A percentile compares a stretch with the other conserved stretches of the same genome.
These are phyloP conservation scores for Paxillus ammoniavirescens DNA, from an alignment of 768 basidiomycete species.

Conservation along the genomic window DNA sequence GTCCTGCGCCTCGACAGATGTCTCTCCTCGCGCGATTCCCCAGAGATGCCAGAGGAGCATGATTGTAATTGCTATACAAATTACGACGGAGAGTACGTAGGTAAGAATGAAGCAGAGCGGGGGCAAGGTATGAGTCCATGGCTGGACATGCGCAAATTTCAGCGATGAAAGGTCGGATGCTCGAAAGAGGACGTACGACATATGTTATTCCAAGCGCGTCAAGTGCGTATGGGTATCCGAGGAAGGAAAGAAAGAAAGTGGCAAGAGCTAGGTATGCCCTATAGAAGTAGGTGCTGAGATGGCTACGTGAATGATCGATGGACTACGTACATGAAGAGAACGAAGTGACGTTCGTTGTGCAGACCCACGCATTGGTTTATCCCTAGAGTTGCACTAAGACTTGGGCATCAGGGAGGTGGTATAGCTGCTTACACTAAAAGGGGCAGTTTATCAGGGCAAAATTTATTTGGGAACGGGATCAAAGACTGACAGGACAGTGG, in stretches of 20 bases:
- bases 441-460: neutral
- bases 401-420: neutral
- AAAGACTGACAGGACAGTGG: conserved; percentile 77
- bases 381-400: conserved; percentile 49
- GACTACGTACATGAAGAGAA: conserved; percentile 80
- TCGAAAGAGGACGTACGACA: conserved; percentile 33
- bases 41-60: conserved; percentile 77
- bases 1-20: conserved; percentile 88
- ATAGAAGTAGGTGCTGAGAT: neutral
- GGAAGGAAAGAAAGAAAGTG: conserved; percentile 54
- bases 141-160: conserved; percentile 14
- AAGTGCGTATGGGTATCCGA: conserved; percentile 65
- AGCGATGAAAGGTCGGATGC: neutral
- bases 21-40: conserved; percentile 73
- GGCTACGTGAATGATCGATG: neutral
- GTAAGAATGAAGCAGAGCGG: conserved; percentile 66
- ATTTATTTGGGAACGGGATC: conserved; percentile 1
- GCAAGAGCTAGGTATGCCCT: conserved; percentile 82
- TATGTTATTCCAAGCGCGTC: conserved; percentile 56
- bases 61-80: conserved; percentile 70
- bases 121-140: conserved; percentile 67
- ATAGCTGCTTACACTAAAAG: conserved; percentile 37
- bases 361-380: conserved; percentile 97
- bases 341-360: conserved; percentile 93
- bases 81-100: conserved; percentile 73